Conservation (phyloP, 257 asterid species). For the Nicotiana tabacum region DNA sequence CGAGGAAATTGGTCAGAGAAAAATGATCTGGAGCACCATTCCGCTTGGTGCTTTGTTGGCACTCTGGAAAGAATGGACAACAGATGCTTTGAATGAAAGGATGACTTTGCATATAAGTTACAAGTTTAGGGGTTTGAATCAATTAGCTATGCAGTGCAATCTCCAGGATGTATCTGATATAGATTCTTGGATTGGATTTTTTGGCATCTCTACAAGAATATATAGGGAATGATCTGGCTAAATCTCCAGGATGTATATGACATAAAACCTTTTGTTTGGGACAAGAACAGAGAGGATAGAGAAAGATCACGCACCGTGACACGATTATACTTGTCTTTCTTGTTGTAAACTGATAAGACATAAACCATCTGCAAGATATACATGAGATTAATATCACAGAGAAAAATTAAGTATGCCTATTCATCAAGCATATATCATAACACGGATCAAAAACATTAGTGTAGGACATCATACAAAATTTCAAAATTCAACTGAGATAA, state of each 20-base stretch:
- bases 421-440: background rate
- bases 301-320: conserved; percentile 53
- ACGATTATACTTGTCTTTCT: conserved; percentile 64
- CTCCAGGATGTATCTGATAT: background rate
- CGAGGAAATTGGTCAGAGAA: background rate
- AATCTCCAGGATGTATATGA: no score
- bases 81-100: background rate
- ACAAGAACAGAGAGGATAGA: background rate
- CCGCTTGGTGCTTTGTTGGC: background rate
- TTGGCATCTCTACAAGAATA: background rate
- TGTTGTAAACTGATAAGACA: conserved; percentile 80
- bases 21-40: background rate
- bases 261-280: background rate
- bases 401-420: background rate
- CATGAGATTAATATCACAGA: background rate
- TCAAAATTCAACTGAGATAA: background rate
- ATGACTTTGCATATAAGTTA: background rate
- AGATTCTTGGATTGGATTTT: background rate
- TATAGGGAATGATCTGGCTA: background rate
- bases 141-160: background rate
- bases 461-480: background rate
- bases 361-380: conserved; percentile 70
- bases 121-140: background rate
- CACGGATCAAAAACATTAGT: background rate
- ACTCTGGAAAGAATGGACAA: background rate